Conservation (phyloP, 495 filamentous ascomycete species). For the Aspergillus campestris region DNA sequence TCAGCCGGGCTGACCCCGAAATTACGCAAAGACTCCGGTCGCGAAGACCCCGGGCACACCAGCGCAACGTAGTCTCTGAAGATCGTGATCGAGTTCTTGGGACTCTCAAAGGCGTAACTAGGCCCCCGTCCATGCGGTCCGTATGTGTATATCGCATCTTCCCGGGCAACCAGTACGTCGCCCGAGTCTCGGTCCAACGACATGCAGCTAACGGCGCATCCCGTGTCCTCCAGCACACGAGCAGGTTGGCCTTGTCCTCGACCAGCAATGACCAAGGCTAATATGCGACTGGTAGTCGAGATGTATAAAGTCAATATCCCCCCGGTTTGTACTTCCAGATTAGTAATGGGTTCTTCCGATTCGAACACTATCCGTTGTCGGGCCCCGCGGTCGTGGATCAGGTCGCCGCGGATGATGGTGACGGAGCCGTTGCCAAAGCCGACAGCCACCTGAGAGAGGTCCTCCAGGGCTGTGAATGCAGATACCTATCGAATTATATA, state of each 20-base stretch:
- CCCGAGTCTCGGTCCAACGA: constrained; percentile 67
- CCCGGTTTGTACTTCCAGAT: constrained; percentile 51
- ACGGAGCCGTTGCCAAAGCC: constrained; percentile 96
- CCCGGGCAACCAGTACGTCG: constrained; percentile 80
- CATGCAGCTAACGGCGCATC: constrained; percentile 91
- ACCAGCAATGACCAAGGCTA: constrained; percentile 78
- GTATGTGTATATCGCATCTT: constrained; percentile 94
- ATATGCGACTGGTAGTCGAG: constrained; percentile 80
- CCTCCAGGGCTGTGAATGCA: constrained; percentile 75
- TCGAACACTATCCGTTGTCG: constrained; percentile 95
- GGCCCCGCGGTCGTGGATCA: constrained; percentile 93
- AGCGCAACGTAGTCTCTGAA: constrained; percentile 83
- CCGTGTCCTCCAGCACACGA: constrained; percentile 75
- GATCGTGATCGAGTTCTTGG: constrained; percentile 71
- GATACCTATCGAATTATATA: constrained; percentile 53
- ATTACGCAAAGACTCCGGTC: constrained; percentile 45
- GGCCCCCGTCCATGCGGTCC: constrained; percentile 75
- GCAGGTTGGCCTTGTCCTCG: constrained; percentile 85
- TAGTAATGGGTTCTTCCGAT: constrained; percentile 92
- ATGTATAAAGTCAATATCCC: constrained; percentile 77
- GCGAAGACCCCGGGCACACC: constrained; percentile 61
- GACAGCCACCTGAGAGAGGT: constrained; percentile 84
- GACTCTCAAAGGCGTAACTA: constrained; percentile 81
- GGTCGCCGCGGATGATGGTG: constrained; percentile 83
- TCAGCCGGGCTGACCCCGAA: constrained; percentile 63